Evolutionary conservation across 768 basidiomycete species (phyloP), one percentile per base, ranked within the genome.

Genomic region (Rubroboletus satanas): DNA sequence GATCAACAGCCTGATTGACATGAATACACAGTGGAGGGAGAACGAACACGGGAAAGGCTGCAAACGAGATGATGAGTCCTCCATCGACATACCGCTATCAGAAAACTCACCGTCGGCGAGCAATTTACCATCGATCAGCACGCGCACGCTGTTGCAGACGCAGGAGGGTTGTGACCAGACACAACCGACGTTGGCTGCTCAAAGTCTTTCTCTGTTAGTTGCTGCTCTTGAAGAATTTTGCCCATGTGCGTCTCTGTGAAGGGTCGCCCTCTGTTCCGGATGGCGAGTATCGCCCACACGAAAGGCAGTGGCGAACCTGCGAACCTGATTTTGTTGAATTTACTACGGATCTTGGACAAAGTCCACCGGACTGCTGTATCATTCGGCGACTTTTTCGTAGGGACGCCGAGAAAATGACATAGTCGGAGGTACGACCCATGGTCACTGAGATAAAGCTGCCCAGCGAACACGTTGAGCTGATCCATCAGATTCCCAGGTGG

Each of bases 361-460:
- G 35, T 45, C 50, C 39, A 14, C 15, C 31, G 15, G 21, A 35
- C 4, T 35, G 10, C 2, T 12, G 32, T 17, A 5, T 33, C 32
- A 32, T n/a, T 11, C 0, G 32, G 46, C 26, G 9, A 44, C 0
- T 44, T 26, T 5, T 17, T 17, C 41, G 21, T 42, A 6, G 21
- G 41, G 14, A 70, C 18, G 7, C 61, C 55, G 7, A 72, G 57
- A 35, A 69, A 62, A 17, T 31, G 46, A 45, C 67, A 69, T 17
- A 65, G 32, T 3, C 49, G 49, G 9, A 54, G 33, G 47, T 73
- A 72, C 9, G 57, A 55, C 12, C 45, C 28, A 21, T 61, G 54
- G 54, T 68, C 58, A 15, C 41, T 36, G 71, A 62, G 36, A 12
- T 39, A 39, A 5, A 21, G 18, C 38, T 39, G 18, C 38, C 38